Conservation (phyloP, 345 rosid genomes). For the Hevea brasiliensis region DNA sequence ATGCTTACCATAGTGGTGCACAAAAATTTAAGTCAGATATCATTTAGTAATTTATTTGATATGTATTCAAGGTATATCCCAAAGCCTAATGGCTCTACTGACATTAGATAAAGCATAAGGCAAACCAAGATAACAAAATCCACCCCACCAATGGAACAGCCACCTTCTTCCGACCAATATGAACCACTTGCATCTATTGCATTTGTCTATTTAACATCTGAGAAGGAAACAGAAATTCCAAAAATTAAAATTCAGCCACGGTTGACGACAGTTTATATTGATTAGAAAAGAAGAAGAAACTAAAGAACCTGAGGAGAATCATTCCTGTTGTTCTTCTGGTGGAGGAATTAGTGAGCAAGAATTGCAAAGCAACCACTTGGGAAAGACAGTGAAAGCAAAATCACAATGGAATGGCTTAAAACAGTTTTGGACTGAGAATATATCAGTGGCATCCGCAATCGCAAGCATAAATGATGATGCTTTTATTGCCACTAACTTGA, state of each 20-base stretch:
- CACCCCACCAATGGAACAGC: constrained; percentile 63
- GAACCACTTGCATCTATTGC: constrained; percentile 7
- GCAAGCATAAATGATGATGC: constrained; percentile 66
- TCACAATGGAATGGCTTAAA: constrained; percentile 67
- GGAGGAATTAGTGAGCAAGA: constrained; percentile 37
- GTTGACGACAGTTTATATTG: not conserved
- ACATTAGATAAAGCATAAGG: not conserved
- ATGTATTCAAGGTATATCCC: not conserved
- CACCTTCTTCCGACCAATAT: constrained; percentile 32
- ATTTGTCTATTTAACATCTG: constrained; percentile 34
- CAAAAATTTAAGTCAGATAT: no score
- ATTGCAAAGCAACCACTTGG: constrained; percentile 59
- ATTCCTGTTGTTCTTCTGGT: constrained; percentile 21
- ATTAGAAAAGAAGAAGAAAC: constrained; percentile 9
- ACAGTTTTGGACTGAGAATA: constrained; percentile 27
- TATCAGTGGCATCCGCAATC: constrained; percentile 43
- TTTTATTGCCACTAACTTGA: constrained; percentile 80
- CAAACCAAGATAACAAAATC: constrained; percentile 82
- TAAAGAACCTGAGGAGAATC: constrained; percentile 32
- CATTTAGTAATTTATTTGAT: not conserved
- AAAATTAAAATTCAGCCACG: not conserved
- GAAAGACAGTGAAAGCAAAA: constrained; percentile 58
- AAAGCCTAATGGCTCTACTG: not conserved
- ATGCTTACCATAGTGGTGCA: no score
- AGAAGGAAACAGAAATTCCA: constrained; percentile 8